Evolutionary conservation across 371 early-diverging fungal genomes (phyloP), one percentile per base, ranked within the genome.

Genomic region (Apophysomyces elegans): DNA sequence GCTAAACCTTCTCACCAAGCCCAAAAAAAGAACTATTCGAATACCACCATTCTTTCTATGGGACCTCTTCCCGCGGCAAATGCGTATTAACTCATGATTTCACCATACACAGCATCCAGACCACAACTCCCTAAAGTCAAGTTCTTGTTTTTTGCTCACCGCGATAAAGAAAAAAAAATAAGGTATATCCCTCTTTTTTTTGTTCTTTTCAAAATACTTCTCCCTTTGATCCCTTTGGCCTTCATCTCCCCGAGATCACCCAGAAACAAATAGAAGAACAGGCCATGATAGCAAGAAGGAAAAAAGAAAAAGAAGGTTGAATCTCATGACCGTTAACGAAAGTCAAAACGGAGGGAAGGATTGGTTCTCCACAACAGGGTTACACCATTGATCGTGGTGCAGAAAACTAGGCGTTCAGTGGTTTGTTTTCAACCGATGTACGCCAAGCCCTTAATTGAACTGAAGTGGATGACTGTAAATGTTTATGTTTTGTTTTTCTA

Each of bases 31-130:
- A 26, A 41, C 13, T 13, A 41, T 41, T 26, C 21, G 0, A n/a
- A 50, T 32, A 9, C 54, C 16, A n/a, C 35, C 54, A 50, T 50
- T 50, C 54, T 50, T 50, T 50, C 18, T 50, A 50, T 50, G 54
- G 54, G 9, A 50, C 54, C 16, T 50, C 54, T 50, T 21, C 54
- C 54, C 54, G 54, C 54, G 54, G 54, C 21, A 50, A 41, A 41
- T 13, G 8, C 21, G 9, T 50, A 21, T 21, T 26, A 16, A 16
- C 21, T 50, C 54, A 50, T 50, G 54, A 50, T 50, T 50, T 50
- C 54, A 50, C 54, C 54, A 50, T 21, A 50, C 5, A 50, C 54
- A 50, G 54, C n/a, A 45, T 45, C 46, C 13, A 21, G 8, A 21
- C n/a, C 7, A 13, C 54, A 21, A 21, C 54, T 50, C 54, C 54